A percentile compares a stretch with the other conserved stretches of the same genome.
Evolutionary conservation across 345 rosid species (phyloP).

Genomic region (Barbarea vulgaris): DNA sequence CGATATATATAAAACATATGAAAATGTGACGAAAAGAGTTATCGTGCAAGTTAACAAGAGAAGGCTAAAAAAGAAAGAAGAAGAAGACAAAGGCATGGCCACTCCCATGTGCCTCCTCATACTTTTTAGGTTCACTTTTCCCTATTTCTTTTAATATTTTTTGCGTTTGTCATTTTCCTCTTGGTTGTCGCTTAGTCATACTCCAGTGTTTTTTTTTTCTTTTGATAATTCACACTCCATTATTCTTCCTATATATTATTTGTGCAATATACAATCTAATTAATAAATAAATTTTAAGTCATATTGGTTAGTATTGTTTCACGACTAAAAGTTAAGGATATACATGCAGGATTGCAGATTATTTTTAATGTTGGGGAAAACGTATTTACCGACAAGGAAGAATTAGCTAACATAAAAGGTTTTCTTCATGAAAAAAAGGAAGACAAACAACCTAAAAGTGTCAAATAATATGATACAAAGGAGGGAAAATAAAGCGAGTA

Average conservation of each 20-base stretch:
- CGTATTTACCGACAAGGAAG: not conserved
- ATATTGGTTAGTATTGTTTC: not conserved
- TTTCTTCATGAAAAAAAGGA: not conserved
- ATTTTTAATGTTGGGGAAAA: not conserved
- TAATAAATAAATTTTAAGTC: not conserved
- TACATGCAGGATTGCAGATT: not conserved
- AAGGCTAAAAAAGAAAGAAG: conserved; percentile 16
- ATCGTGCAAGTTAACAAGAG: conserved; percentile 2
- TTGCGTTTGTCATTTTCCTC: conserved; percentile 26
- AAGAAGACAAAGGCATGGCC: conserved; percentile 40
- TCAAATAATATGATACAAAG: not conserved
- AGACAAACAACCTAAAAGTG: conserved; percentile 10
- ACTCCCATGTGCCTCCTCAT: conserved; percentile 38
- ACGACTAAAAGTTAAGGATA: not conserved
- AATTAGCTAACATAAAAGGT: not conserved
- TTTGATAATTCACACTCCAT: conserved; percentile 24
- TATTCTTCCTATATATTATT: conserved; percentile 7
- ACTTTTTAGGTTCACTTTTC: conserved; percentile 31
- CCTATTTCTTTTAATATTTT: not conserved
- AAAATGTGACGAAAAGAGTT: conserved; percentile 4
- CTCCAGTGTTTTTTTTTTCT: conserved; percentile 17
- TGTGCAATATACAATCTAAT: too few species aligned
- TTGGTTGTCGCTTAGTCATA: conserved; percentile 32
- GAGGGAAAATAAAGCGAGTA: not conserved
- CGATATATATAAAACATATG: not conserved